Percentiles rank a stretch among this genome's conserved stretches.
phyloP scores from a whole-genome alignment of 1,284 basidiomycete genomes.

The Xerocomus amazonicus region DNA sequence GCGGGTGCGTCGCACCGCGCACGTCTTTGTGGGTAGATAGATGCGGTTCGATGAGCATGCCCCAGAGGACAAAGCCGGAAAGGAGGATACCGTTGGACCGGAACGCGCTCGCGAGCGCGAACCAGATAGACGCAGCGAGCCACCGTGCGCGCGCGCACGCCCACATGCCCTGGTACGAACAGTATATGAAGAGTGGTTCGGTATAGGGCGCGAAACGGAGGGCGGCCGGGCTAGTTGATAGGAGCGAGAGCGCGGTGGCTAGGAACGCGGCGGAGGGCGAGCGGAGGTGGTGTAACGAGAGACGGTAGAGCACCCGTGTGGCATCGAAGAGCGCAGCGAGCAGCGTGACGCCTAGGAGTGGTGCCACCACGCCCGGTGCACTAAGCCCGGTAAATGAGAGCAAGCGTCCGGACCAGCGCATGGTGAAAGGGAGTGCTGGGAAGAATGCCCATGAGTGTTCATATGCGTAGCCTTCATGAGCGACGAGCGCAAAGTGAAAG shows the following conservation, averaged over 20 bases:
- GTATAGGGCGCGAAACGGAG: conserved; percentile 71
- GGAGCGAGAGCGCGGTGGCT: conserved; percentile 64
- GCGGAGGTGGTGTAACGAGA: conserved; percentile 51
- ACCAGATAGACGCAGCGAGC: conserved; percentile 54
- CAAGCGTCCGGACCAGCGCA: conserved; percentile 40
- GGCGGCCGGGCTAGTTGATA: conserved; percentile 80
- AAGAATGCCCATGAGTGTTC: conserved; percentile 92
- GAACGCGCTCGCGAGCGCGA: conserved; percentile 65
- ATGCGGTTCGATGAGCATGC: conserved; percentile 52
- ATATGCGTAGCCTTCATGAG: conserved; percentile 60
- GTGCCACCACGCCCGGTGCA: conserved; percentile 6
- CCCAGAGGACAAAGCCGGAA: conserved; percentile 73
- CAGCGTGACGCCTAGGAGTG: conserved; percentile 37
- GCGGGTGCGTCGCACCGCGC: conserved; percentile 18
- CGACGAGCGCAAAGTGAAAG: conserved; percentile 76
- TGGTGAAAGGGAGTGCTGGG: conserved; percentile 61
- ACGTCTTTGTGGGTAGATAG: conserved; percentile 27
- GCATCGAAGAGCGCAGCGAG: conserved; percentile 45
- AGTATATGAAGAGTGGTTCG: conserved; percentile 82
- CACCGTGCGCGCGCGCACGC: conserved; percentile 49
- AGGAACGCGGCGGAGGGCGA: conserved; percentile 59
- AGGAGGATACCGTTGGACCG: conserved; percentile 84
- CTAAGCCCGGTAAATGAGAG: conserved; percentile 18
- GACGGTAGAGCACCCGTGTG: conserved; percentile 56
- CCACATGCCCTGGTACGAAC: conserved; percentile 78